Conservation (phyloP, 1,284 basidiomycete species). For the Pyrrhoderma lamaoense region DNA sequence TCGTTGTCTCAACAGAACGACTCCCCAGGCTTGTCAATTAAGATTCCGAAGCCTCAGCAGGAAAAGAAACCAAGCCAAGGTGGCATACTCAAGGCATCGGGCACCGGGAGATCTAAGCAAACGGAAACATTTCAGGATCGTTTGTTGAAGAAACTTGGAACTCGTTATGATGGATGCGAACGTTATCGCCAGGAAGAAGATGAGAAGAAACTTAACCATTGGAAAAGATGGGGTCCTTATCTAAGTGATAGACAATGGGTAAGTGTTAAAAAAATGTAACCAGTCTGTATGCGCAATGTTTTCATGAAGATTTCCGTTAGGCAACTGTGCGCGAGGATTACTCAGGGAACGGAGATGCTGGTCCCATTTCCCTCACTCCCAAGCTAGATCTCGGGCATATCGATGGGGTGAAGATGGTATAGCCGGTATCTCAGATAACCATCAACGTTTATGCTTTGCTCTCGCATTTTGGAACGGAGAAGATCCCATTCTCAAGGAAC, state of each 20-base stretch:
- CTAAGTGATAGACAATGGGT: constrained; percentile 97
- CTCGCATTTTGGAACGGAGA: constrained; percentile 93
- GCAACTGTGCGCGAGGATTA: constrained; percentile 98
- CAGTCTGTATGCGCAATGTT: constrained; percentile 1
- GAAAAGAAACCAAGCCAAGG: constrained; percentile 29
- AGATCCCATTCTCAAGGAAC: constrained; percentile 94
- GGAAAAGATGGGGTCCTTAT: constrained; percentile 99
- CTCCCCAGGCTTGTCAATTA: constrained; percentile 56
- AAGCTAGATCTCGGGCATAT: constrained; percentile 90
- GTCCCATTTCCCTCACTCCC: constrained; percentile 96
- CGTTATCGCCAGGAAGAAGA: constrained; percentile 68
- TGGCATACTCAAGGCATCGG: constrained; percentile 19
- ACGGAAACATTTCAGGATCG: constrained; percentile 42
- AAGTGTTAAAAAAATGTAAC: constrained; percentile 29
- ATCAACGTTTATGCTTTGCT: constrained; percentile 86
- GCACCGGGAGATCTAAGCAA: constrained; percentile 22
- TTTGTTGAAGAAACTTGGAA: constrained; percentile 51
- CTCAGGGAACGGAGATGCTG: constrained; percentile 95
- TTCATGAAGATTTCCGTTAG: constrained; percentile 33
- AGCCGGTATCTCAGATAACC: constrained; percentile 94
- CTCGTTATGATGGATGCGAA: constrained; percentile 60
- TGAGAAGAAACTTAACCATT: constrained; percentile 64
- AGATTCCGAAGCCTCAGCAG: constrained; percentile 58
- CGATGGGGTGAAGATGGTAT: constrained; percentile 99
- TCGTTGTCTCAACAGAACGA: constrained; percentile 30